Base-by-base conservation (phyloP, 495 filamentous ascomycete species). In the Lophium mytilinum region DNA sequence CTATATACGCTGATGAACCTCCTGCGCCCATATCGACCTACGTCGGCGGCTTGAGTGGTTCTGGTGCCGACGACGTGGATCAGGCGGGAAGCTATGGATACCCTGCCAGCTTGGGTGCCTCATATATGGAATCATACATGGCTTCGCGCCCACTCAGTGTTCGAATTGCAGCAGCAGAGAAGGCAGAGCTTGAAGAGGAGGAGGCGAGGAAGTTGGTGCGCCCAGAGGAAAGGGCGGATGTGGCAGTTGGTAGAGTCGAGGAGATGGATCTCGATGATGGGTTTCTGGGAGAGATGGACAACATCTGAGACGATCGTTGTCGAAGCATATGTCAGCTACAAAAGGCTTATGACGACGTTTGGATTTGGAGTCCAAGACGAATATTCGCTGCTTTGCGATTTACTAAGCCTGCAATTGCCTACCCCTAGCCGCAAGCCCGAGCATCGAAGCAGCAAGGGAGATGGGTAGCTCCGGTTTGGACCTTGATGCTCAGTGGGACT, bases 71-170 rank as follows among this genome's bases (percentile, higher is more conserved):
- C 51, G 37, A 61, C 40, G 43, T 65, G 15, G 52, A 65, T 35
- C 62, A 65, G 37, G 43, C 50, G 3, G 58, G 62, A 37, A 53
- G 45, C 33, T 61, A 61, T 40, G 62, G 62, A 0, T 65, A 65
- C 39, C 62, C 62, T 11, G 41, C 45, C 7, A 51, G 42, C 9
- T 47, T 61, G 1, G 62, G 62, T n/a, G 62, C 62, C 2, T 61
- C 57, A 24, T 65, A 61, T 48, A 52, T 65, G 45, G 62, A 65
- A 35, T 55, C 52, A 39, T 65, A 65, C 37, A 65, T 65, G 62
- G 19, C 60, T 36, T 52, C 36, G 11, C 50, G 63, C 40, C 63
- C 63, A 34, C 49, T 62, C 11, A 63, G 59, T 35, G 58, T 62
- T 21, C 50, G 63, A 4, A 57, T 62, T 1, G 52, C 55, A 30